Base-by-base conservation (phyloP, 164 flowering plant species). In the Macadamia tetraphylla region DNA sequence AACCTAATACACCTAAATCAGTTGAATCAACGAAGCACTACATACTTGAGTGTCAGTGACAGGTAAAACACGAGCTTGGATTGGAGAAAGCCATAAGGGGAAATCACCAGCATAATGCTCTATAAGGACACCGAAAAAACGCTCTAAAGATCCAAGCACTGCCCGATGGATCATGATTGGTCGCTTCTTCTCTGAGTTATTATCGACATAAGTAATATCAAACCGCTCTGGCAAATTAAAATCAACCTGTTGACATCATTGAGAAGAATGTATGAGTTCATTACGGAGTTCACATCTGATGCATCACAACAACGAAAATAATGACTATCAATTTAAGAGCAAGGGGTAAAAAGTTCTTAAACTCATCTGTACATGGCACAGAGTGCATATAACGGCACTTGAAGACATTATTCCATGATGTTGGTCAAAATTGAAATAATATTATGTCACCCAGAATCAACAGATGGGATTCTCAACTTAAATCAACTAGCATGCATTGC, bases 81-180 rank as follows among this genome's bases (percentile, higher is more conserved):
- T 76, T 68, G 99, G 97, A 1, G 99, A 85, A 73, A 94, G 93
- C 99, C 99, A 94, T 65, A 94, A 64, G 13, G 99, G 99, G 66
- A 92, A 92, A 72, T 94, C 97, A 13, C 97, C 97, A 31, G 94
- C 97, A 78, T 90, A 94, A 74, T 92, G 90, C 79, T 94, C 99
- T 70, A 94, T 88, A 44, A 94, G 92, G 29, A 94, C 88, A 35
- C 97, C 99, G 74, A 94, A 92, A 72, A 92, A 92, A 11, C 97
- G 83, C 77, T 92, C 99, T 73, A 92, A 75, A 52, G 99, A 94
- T 74, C 99, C 99, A 76, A 94, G 95, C 71, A 94, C 86, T 10
- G 99, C 99, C 76, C 99, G 83, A 57, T 94, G 99, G 61, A 94
- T 94, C 97, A 94, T 87, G 60, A 94, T 92, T 23, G 97, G 99